Evolutionary conservation across 257 asterid genomes (phyloP), one percentile per base, ranked within the genome.

Genomic region (Ballota nigra): DNA sequence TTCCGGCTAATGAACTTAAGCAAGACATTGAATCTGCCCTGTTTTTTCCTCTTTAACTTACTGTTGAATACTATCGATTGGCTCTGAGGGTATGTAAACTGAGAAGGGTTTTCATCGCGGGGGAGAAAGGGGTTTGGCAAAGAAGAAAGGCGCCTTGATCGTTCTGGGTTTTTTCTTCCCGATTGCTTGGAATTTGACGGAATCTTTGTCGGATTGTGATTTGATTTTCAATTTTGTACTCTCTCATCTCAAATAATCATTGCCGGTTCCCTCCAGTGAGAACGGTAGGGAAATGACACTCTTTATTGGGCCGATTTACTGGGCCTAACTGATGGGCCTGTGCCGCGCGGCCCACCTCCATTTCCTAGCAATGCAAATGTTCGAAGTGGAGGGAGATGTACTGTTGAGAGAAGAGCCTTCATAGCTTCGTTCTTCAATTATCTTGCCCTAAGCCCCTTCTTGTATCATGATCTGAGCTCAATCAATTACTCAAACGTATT

Each of bases 21-120:
- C 67, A 65, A 59, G 60, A 71, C 85, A 78, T 79, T 8, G 53
- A 18, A 51, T 51, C 58, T 51, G 58, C 58, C 2, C 18, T 57
- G 8, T 11, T 22, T 7, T 51, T 22, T n/a, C n/a, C 18, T 38
- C 12, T 59, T 34, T 18, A 28, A 69, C 15, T 73, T 40, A n/a
- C 28, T 63, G 41, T 9, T 36, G 34, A 57, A 12, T 16, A n/a
- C 26, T 31, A 8, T n/a, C 28, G 12, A 11, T 23, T 55, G 38
- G 16, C 52, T 51, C 16, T 13, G 6, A 36, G 20, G 56, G 1
- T 9, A 49, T 33, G 16, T 13, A 40, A 65, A 53, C 16, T 20
- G 22, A 15, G 52, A 53, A 36, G 78, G 71, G 3, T 3, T 65
- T 55, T 64, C 31, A 38, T 22, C 38, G 3, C 26, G 57, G 47